phyloP scores from a whole-genome alignment of 2,329 filamentous ascomycete species.

The Ceratocystis ficicola region DNA sequence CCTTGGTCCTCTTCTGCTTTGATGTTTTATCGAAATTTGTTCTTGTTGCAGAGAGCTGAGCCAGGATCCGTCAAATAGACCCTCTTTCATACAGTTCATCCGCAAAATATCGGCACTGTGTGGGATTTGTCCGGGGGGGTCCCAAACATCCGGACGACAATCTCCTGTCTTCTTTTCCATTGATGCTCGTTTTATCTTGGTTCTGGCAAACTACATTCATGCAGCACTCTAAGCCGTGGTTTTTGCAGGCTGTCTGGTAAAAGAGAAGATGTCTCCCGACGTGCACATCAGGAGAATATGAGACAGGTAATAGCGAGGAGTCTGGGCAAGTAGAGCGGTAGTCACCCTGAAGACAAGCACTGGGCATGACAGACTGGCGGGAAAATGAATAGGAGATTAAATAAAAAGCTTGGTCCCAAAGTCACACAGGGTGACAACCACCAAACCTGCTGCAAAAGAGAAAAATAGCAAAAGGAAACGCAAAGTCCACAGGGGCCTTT shows the following conservation, averaged over 20 bases:
- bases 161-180: not conserved
- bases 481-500: not conserved
- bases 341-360: not conserved
- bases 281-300: too few relatives aligned
- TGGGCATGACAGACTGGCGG: not conserved
- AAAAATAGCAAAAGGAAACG: not conserved
- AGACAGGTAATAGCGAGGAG: too few relatives aligned
- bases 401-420: conserved; percentile 6
- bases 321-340: not conserved
- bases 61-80: conserved; percentile 7
- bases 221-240: not conserved
- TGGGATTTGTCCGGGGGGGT: not conserved
- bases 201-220: not conserved
- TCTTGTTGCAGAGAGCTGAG: conserved; percentile 10
- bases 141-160: not conserved
- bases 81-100: not conserved
- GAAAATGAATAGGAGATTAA: not conserved
- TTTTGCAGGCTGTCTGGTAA: not conserved
- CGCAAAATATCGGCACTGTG: not conserved
- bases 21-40: conserved; percentile 12
- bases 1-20: not conserved
- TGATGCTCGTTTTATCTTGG: not conserved
- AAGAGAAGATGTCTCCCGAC: too few relatives aligned
- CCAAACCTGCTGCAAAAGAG: too few relatives aligned
- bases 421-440: not conserved